Base-by-base conservation (phyloP, 2,329 filamentous ascomycete genomes). In the Penicillium oxalicum region DNA sequence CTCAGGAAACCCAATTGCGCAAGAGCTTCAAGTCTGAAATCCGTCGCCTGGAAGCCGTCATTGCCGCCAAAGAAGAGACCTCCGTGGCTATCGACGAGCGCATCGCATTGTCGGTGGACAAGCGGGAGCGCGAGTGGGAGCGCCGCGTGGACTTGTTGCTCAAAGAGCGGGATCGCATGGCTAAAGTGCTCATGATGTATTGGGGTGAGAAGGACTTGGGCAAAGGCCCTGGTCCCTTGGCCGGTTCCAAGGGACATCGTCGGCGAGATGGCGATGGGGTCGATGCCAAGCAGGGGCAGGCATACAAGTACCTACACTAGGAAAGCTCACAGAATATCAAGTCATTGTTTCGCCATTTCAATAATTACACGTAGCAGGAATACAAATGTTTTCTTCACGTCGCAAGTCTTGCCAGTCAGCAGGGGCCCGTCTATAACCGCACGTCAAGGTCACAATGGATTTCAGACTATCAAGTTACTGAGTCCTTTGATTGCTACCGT, bases 101-200 rank as follows among this genome's bases (percentile, higher is more conserved):
- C 34, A 69, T 74, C 44, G 65, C 68, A 8, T 58, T 62, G 40
- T 69, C 69, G 0, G 62, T 72, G 11, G 68, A 72, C 41, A 70
- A 69, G 53, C 64, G 70, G 32, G 71, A 74, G 55, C 64, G 65
- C 25, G 69, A 70, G 45, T 74, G 71, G 71, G 64, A 71, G 48
- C 60, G 65, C 0, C 66, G 71, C 4, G 60, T 72, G 2, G 65
- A 73, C 41, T 51, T 70, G 9, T 53, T 74, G 6, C 64, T 73
- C 9, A 66, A 64, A 47, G 71, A 73, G 36, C 60, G 69, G 8
- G 69, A 73, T 26, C 59, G 61, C 28, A 70, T 73, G 67, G 61
- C 62, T 3, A 69, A 68, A 38, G 67, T 63, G 5, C 58, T 72
- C 42, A 61, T 73, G 63, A 64, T 61, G 61, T 60, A 58, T 3